These are phyloP conservation scores for Blepharisma undulans DNA, from an alignment of 169 alveolate species.

Conservation along the genomic window DNA sequence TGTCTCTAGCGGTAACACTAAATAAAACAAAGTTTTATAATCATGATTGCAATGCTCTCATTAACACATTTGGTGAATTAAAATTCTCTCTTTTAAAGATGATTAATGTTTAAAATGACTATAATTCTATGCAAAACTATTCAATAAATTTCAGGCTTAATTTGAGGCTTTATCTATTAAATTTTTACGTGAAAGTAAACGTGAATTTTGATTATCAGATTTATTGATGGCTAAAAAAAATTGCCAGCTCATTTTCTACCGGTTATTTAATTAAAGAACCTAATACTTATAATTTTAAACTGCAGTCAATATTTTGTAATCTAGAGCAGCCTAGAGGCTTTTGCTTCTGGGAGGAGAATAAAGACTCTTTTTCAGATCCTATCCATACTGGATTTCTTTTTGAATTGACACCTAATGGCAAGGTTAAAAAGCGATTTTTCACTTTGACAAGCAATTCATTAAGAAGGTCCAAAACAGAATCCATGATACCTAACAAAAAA, in stretches of 20 bases:
- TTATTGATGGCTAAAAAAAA: background rate
- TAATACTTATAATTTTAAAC: background rate
- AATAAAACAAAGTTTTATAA: no score
- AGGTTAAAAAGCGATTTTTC: background rate
- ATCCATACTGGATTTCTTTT: background rate
- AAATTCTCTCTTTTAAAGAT: no score
- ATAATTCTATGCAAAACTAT: no score
- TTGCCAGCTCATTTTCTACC: background rate
- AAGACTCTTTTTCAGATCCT: background rate
- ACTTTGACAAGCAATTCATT: background rate
- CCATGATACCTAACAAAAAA: background rate
- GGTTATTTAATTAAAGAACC: background rate
- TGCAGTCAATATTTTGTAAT: background rate
- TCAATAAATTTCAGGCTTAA: background rate
- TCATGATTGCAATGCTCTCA: no score
- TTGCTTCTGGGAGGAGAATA: background rate
- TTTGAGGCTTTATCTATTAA: background rate
- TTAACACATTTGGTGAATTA: no score
- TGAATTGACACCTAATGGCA: background rate
- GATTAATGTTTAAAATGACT: no score
- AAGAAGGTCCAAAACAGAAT: background rate
- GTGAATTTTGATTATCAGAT: background rate
- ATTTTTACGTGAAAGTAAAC: background rate
- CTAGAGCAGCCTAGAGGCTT: background rate
- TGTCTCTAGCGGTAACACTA: no score